These are phyloP conservation scores for Endocalyx cinctus DNA, from an alignment of 2,329 filamentous ascomycete genomes.

Conservation along the genomic window DNA sequence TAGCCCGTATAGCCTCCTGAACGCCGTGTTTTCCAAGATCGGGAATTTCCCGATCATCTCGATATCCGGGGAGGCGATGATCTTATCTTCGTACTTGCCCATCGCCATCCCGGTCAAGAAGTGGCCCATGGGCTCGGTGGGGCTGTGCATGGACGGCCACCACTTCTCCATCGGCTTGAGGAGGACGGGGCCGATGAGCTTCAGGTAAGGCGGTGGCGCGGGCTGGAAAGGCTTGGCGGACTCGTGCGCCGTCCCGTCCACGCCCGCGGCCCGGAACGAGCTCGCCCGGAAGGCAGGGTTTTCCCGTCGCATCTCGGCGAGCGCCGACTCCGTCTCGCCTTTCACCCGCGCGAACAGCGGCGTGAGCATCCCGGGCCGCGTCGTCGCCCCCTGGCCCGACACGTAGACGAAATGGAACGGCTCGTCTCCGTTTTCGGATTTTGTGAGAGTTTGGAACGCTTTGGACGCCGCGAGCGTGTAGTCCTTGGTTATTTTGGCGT, in stretches of 20 bases:
- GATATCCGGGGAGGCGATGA: slow-evolving; percentile 18
- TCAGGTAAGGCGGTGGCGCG: slow-evolving; percentile 13
- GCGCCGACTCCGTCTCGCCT: slow-evolving; percentile 57
- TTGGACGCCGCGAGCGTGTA: slow-evolving; percentile 54
- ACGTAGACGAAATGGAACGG: slow-evolving; percentile 69
- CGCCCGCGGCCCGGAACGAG: slow-evolving; percentile 53
- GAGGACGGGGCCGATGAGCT: slow-evolving; percentile 13
- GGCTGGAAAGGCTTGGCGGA: slow-evolving; percentile 40
- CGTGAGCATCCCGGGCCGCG: slow-evolving; percentile 50
- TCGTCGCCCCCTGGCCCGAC: slow-evolving; percentile 60
- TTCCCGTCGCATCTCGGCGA: slow-evolving; percentile 47
- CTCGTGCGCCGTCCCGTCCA: slow-evolving; percentile 46
- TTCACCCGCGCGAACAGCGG: slow-evolving; percentile 60
- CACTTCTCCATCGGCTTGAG: slow-evolving; percentile 17
- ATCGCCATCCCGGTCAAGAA: slow-evolving; percentile 43
- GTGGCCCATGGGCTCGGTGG: slow-evolving; percentile 38
- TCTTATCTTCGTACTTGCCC: slow-evolving; percentile 29
- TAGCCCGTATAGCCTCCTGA: slow-evolving; percentile 19
- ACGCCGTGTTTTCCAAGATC: slow-evolving; percentile 24
- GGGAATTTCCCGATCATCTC: slow-evolving; percentile 24
- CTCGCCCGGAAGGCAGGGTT: slow-evolving; percentile 47
- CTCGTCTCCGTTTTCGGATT: slow-evolving; percentile 25
- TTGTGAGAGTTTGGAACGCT: slow-evolving; percentile 33
- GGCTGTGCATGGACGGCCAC: slow-evolving; percentile 27
- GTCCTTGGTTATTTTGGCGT: slow-evolving; percentile 63